Conservation (phyloP, 257 asterid genomes). For the Datura wrightii region DNA sequence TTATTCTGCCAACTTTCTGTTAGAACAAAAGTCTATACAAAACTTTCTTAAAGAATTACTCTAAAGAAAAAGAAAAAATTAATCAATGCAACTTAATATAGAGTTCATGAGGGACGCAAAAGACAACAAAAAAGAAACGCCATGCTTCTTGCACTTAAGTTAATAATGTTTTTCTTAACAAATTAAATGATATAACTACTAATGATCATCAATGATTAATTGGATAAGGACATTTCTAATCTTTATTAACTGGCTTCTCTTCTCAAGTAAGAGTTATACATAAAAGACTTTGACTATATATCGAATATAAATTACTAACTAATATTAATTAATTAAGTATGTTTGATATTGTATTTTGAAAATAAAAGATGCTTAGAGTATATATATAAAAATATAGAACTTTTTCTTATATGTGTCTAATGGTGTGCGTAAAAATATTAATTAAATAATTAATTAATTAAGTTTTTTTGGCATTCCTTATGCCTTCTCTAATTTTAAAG, state of each 20-base stretch:
- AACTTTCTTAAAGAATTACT: neutral
- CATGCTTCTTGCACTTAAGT: slow-evolving; percentile 23
- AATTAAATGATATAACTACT: neutral
- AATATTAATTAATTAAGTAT: neutral
- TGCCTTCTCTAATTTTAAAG: slow-evolving; percentile 35
- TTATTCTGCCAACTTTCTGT: neutral
- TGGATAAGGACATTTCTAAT: neutral
- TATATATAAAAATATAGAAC: neutral
- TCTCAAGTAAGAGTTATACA: slow-evolving; percentile 25
- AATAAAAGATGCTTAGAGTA: neutral
- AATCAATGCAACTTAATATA: neutral
- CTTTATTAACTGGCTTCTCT: slow-evolving; percentile 33
- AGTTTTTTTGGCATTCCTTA: neutral
- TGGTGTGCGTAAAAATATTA: neutral
- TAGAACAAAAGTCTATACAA: neutral
- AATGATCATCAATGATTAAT: neutral
- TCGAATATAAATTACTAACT: neutral
- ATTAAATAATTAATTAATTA: too few species aligned
- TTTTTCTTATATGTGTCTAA: neutral
- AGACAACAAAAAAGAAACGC: neutral
- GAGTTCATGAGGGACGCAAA: neutral
- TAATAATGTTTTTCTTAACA: neutral
- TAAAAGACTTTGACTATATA: neutral
- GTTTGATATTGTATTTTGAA: neutral
- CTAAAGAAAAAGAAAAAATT: neutral